A percentile compares a stretch with the other conserved stretches of the same genome.
These are phyloP conservation scores for Pseudevernia furfuracea DNA, from an alignment of 495 filamentous ascomycete genomes.

Conservation along the genomic window DNA sequence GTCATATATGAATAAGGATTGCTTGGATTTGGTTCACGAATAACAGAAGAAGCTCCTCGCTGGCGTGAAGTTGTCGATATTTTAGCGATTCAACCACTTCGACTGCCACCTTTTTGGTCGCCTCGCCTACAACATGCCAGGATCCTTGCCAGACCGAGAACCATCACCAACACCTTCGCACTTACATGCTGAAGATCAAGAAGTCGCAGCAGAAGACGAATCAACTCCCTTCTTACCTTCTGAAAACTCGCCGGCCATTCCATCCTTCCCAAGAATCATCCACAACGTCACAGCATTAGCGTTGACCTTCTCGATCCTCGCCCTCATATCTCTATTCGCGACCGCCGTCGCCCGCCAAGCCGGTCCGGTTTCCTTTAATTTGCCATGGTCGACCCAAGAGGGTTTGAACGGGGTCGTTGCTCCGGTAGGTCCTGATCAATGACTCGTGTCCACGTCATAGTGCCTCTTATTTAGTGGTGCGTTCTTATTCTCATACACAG, in stretches of 20 bases:
- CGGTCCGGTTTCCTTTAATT: background rate
- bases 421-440: background rate
- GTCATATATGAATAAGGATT: background rate
- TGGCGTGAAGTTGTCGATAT: background rate
- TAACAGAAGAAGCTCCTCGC: background rate
- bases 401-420: background rate
- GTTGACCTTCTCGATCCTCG: background rate
- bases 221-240: background rate
- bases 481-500: background rate
- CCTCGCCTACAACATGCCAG: background rate
- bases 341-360: background rate
- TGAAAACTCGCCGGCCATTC: background rate
- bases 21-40: background rate
- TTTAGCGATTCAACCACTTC: background rate
- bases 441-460: background rate
- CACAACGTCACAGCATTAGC: background rate
- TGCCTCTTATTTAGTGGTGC: background rate
- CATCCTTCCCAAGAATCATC: background rate
- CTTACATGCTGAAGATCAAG: background rate
- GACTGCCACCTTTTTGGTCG: background rate
- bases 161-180: background rate
- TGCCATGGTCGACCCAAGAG: background rate
- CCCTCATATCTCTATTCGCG: constrained; percentile 1
- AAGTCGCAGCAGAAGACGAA: background rate
- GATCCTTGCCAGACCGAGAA: background rate